Base-by-base conservation (phyloP, 2,329 filamentous ascomycete species). In the Dendryphion nanum region DNA sequence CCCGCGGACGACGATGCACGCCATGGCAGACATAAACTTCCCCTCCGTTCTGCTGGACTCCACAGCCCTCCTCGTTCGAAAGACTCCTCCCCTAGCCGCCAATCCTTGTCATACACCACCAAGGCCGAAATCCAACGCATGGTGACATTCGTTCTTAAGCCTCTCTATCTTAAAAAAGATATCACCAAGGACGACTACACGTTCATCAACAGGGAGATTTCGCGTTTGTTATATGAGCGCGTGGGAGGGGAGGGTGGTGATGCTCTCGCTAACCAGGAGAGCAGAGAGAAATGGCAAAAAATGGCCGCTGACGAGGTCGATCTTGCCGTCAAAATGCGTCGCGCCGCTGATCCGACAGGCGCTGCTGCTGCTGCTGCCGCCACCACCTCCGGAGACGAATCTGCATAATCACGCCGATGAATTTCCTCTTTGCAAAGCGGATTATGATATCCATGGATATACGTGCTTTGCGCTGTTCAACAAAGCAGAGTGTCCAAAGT, bases 111-210 rank as follows among this genome's bases (percentile, higher is more conserved):
- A 1, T 81, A 89, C 17, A 83, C 87, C 47, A 85, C 87, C 47
- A 98, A 98, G 65, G 83, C 87, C 50, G 89, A 83, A 57, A 85
- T 98, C 48, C 91, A 89, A 61, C 83, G 83, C 51, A 89, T 97
- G 68, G 93, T 97, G 51, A 86, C 88, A 48, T 74, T 77, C 29
- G 88, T 86, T 5, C 73, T 98, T 30, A 86, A 87, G 51, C 89
- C 90, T 20, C 79, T 89, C 49, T 97, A 91, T 74, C 79, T 83
- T 45, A 84, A 84, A 29, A 83, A 85, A 52, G 79, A 84, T 46
- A 77, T 97, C 45, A 89, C 83, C 14, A 87, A 89, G 51, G 87
- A 95, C 42, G 85, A 96, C 65, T 98, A 95, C 64, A 91, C 88
- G 3, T 81, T 82, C 40, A 95, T 97, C 67, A 97, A 97, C 61